phyloP scores from a whole-genome alignment of 495 filamentous ascomycete genomes.

The Hyaloscypha finlandica region DNA sequence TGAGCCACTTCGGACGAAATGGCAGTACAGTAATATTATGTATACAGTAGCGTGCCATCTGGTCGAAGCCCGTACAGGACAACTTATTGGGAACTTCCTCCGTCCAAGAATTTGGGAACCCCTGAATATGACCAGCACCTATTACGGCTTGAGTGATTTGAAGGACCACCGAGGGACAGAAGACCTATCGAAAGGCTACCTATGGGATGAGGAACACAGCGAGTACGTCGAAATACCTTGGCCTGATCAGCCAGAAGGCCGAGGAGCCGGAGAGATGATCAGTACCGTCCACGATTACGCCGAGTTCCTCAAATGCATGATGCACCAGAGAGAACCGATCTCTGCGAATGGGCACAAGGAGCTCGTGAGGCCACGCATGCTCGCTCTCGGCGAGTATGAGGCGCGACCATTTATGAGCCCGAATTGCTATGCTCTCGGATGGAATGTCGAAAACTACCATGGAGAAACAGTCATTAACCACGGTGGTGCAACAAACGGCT shows the following conservation, averaged over 20 bases:
- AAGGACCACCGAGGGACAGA: constrained; percentile 12
- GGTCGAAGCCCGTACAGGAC: constrained; percentile 44
- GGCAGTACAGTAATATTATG: constrained; percentile 56
- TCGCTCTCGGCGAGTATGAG: constrained; percentile 27
- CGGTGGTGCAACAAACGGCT: constrained; percentile 46
- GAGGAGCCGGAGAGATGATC: constrained; percentile 51
- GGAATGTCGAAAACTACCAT: constrained; percentile 47
- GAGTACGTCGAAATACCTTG: constrained; percentile 26
- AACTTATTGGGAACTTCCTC: constrained; percentile 44
- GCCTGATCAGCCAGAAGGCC: constrained; percentile 38
- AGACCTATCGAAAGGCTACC: constrained; percentile 35
- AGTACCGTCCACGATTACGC: constrained; percentile 53
- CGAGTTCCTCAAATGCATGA: constrained; percentile 44
- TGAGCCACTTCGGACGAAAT: constrained; percentile 40
- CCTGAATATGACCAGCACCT: constrained; percentile 48
- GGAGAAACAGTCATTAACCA: constrained; percentile 48
- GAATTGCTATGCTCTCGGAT: constrained; percentile 48
- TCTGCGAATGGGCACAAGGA: constrained; percentile 41
- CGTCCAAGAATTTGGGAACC: constrained; percentile 46
- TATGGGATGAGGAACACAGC: constrained; percentile 7
- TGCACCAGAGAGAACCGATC: constrained; percentile 36
- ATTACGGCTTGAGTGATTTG: constrained; percentile 43
- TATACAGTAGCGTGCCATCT: constrained; percentile 45
- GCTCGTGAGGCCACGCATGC: constrained; percentile 41
- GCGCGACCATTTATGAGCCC: constrained; percentile 21